Conservation (phyloP, 306 rosid genomes). For the Cicer judaicum region DNA sequence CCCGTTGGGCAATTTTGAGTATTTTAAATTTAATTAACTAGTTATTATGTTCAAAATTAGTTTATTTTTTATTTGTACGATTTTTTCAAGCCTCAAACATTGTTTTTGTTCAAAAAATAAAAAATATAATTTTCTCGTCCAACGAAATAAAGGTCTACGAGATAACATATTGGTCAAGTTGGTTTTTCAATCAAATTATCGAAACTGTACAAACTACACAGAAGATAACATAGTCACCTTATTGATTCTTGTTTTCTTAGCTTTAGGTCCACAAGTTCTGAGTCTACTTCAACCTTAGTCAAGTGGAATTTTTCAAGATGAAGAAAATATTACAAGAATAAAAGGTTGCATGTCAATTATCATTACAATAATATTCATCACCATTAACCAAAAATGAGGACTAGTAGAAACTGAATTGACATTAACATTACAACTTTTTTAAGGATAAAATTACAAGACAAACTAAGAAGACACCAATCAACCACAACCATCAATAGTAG, state of each 20-base stretch:
- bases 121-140: no score
- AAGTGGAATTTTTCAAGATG: not conserved
- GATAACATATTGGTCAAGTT: no score
- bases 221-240: no score
- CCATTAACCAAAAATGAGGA: conserved; percentile 13
- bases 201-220: no score
- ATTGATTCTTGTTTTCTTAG: not conserved
- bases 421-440: conserved; percentile 35
- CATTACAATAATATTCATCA: conserved; percentile 21
- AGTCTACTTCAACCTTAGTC: not conserved
- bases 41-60: no score
- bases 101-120: no score
- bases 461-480: conserved; percentile 42
- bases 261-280: not conserved
- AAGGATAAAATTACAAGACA: conserved; percentile 44
- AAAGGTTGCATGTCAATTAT: conserved; percentile 1
- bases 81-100: no score
- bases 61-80: no score
- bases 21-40: no score
- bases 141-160: no score
- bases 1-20: no score
- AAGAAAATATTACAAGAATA: not conserved
- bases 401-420: conserved; percentile 15
- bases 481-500: conserved; percentile 33
- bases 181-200: no score